Evolutionary conservation across 202 grass and related monocot genomes (phyloP).

Genomic region (Alloteropsis angusta): DNA sequence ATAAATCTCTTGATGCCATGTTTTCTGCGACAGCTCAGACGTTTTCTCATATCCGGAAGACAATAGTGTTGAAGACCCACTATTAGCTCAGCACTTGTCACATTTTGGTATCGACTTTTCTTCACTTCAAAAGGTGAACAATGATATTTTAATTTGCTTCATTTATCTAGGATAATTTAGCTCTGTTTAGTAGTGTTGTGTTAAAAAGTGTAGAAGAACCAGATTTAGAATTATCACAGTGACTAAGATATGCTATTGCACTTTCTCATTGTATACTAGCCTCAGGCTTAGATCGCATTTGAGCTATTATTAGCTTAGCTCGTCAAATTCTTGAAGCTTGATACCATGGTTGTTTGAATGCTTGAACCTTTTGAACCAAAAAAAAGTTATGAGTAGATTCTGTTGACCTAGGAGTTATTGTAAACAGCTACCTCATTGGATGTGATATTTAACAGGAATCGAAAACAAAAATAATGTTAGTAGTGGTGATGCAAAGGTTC

Average conservation of each 20-base stretch:
- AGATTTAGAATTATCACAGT: not conserved
- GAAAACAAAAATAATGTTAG: not conserved
- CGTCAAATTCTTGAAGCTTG: not conserved
- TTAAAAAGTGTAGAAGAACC: not conserved
- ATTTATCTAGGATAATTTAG: constrained; percentile 3
- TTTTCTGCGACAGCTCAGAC: constrained; percentile 89
- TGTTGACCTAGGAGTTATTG: not conserved
- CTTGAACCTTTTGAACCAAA: not conserved
- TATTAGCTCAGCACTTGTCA: constrained; percentile 87
- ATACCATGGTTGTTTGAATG: not conserved
- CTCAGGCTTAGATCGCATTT: not conserved
- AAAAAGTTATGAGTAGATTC: not conserved
- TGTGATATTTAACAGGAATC: not conserved
- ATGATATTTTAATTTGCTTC: not conserved
- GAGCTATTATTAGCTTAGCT: not conserved
- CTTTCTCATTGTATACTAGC: not conserved
- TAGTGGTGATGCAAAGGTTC: not conserved
- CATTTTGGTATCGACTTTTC: constrained; percentile 98
- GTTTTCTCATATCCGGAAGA: constrained; percentile 99
- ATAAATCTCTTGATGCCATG: constrained; percentile 29
- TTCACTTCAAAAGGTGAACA: constrained; percentile 87
- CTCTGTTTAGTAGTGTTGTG: not conserved
- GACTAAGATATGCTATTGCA: not conserved
- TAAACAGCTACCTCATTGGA: not conserved
- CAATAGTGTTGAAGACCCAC: constrained; percentile 83